Conservation (phyloP, 2,329 filamentous ascomycete species). For the Ophiobolus disseminans region DNA sequence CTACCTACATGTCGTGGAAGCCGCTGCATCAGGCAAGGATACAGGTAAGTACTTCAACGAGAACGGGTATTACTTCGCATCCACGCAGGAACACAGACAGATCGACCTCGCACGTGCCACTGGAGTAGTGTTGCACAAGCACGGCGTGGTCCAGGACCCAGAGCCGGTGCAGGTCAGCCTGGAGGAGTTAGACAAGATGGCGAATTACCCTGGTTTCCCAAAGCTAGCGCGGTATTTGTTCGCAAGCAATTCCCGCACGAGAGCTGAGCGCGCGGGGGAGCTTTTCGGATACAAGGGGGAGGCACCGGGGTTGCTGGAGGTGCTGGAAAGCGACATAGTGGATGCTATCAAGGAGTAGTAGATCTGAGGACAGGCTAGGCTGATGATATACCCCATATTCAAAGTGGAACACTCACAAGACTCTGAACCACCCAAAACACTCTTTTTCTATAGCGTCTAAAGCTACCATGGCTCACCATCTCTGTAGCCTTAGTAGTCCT, state of each 20-base stretch:
- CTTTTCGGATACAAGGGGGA: constrained; percentile 64
- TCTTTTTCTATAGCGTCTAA: too few species aligned
- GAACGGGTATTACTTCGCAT: constrained; percentile 57
- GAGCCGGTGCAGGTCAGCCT: constrained; percentile 34
- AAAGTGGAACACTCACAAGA: too few species aligned
- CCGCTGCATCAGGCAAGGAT: constrained; percentile 50
- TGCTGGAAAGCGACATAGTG: constrained; percentile 32
- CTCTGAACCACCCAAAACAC: too few species aligned
- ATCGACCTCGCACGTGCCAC: constrained; percentile 31
- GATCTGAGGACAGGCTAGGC: not conserved
- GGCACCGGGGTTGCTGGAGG: constrained; percentile 58
- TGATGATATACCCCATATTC: not conserved
- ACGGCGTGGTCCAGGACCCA: constrained; percentile 26
- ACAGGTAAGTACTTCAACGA: constrained; percentile 63
- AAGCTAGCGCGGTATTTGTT: constrained; percentile 45
- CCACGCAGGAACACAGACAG: constrained; percentile 45
- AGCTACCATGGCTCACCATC: too few species aligned
- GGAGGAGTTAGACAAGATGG: constrained; percentile 36
- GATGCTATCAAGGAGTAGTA: constrained; percentile 14
- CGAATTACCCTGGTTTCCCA: constrained; percentile 21
- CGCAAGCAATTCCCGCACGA: constrained; percentile 62
- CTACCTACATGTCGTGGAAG: constrained; percentile 62
- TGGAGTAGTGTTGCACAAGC: constrained; percentile 34
- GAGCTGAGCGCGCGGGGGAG: constrained; percentile 60
- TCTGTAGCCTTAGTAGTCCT: too few species aligned